phyloP scores from a whole-genome alignment of 1,284 basidiomycete genomes.

The Trametes polyzona region DNA sequence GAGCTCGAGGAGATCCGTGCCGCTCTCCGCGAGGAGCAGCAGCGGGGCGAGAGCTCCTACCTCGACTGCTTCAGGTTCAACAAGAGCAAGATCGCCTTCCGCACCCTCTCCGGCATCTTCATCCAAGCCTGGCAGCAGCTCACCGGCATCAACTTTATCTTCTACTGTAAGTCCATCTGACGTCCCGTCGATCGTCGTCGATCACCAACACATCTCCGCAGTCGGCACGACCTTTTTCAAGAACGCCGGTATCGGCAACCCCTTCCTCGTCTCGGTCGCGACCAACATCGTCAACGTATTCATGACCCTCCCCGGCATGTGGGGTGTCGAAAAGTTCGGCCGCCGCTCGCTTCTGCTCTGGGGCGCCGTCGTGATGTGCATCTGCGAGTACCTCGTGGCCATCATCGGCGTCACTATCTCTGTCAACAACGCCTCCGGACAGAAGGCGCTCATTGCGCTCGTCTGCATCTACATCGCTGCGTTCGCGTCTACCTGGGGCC shows the following conservation, averaged over 20 bases:
- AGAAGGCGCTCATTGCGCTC: conserved; percentile 47
- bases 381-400: conserved; percentile 78
- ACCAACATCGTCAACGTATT: conserved; percentile 76
- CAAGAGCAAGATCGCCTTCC: conserved; percentile 62
- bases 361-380: conserved; percentile 73
- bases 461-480: conserved; percentile 80
- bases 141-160: conserved; percentile 89
- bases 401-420: conserved; percentile 72
- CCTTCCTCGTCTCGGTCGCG: conserved; percentile 74
- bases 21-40: conserved; percentile 70
- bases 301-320: conserved; percentile 74
- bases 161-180: conserved; percentile 50
- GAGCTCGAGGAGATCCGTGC: conserved; percentile 76
- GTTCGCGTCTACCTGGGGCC: conserved; percentile 82
- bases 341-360: conserved; percentile 77
- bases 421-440: conserved; percentile 37
- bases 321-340: conserved; percentile 71
- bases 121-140: conserved; percentile 84
- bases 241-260: conserved; percentile 69
- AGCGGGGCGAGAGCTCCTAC: conserved; percentile 55
- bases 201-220: conserved; percentile 36
- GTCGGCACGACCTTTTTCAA: conserved; percentile 77
- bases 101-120: conserved; percentile 79
- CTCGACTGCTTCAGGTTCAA: conserved; percentile 69
- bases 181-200: conserved; percentile 27